These are phyloP conservation scores for Gymnopilus dilepis DNA, from an alignment of 768 basidiomycete species.

Conservation along the genomic window DNA sequence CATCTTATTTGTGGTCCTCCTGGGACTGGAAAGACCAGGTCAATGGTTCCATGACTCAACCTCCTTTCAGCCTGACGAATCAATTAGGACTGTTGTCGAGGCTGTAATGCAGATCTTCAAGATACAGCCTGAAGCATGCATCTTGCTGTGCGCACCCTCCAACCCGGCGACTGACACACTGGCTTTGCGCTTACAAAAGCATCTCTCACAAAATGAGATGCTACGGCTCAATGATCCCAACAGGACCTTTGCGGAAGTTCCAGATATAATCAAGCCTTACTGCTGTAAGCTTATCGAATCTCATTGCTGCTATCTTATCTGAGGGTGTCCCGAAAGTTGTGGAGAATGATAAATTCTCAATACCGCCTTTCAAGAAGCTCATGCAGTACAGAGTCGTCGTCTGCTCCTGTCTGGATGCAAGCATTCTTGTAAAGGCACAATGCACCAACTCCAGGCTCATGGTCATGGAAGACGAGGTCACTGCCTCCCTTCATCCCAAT, in stretches of 20 bases:
- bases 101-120: constrained; percentile 54
- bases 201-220: constrained; percentile 48
- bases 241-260: constrained; percentile 56
- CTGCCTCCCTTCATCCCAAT: constrained; percentile 44
- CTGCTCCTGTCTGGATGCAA: constrained; percentile 52
- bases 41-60: constrained; percentile 3
- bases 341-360: constrained; percentile 49
- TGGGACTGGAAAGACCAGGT: constrained; percentile 61
- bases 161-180: constrained; percentile 58
- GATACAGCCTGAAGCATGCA: constrained; percentile 49
- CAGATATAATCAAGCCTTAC: constrained; percentile 47
- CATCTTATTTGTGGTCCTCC: constrained; percentile 56
- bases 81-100: constrained; percentile 51
- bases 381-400: constrained; percentile 54
- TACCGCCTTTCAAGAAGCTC: constrained; percentile 51
- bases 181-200: constrained; percentile 42
- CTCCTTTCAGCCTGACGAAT: neutral
- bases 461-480: constrained; percentile 44
- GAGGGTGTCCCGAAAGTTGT: constrained; percentile 36
- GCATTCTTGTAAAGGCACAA: constrained; percentile 47
- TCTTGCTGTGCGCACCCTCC: constrained; percentile 56
- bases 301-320: neutral
- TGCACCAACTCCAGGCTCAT: constrained; percentile 49
- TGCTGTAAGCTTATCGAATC: constrained; percentile 42
- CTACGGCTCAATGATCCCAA: constrained; percentile 53